These are phyloP conservation scores for Brettanomyces anomalus DNA, from an alignment of 805 yeast genomes.

Conservation along the genomic window DNA sequence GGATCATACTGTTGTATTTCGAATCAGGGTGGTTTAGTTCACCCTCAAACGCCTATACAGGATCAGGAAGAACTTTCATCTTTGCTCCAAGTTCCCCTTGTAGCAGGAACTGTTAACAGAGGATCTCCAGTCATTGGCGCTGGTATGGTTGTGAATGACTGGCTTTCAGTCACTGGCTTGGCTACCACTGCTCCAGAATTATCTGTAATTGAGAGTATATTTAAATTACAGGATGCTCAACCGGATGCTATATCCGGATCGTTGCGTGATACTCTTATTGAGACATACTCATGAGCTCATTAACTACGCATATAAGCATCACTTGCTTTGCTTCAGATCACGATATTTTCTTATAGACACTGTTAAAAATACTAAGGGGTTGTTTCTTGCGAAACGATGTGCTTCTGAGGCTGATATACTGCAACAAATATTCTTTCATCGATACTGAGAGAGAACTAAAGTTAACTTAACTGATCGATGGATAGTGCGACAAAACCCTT, in stretches of 20 bases:
- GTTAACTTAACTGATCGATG: no score
- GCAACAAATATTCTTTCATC: no score
- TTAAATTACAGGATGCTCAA: conserved; percentile 85
- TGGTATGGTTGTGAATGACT: conserved; percentile 97
- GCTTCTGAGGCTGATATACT: no score
- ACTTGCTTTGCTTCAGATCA: not conserved
- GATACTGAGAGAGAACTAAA: no score
- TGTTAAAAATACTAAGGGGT: no score
- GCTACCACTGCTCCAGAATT: conserved; percentile 99
- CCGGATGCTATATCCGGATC: conserved; percentile 79
- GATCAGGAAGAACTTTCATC: conserved; percentile 98
- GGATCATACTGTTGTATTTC: conserved; percentile 94
- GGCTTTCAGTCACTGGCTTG: conserved; percentile 93
- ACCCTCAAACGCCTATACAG: conserved; percentile 93
- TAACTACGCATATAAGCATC: not conserved
- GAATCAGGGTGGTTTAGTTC: conserved; percentile 97
- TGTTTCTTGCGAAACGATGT: no score
- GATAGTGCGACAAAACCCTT: no score
- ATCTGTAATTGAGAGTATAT: conserved; percentile 93
- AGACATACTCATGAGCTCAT: conserved; percentile 61
- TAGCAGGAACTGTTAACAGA: conserved; percentile 97
- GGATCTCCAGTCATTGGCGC: conserved; percentile 98
- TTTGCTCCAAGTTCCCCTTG: conserved; percentile 91
- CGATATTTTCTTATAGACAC: not conserved
- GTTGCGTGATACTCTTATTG: conserved; percentile 86